phyloP scores from a whole-genome alignment of 2,329 filamentous ascomycete species.

The Trichophyton schoenleinii region DNA sequence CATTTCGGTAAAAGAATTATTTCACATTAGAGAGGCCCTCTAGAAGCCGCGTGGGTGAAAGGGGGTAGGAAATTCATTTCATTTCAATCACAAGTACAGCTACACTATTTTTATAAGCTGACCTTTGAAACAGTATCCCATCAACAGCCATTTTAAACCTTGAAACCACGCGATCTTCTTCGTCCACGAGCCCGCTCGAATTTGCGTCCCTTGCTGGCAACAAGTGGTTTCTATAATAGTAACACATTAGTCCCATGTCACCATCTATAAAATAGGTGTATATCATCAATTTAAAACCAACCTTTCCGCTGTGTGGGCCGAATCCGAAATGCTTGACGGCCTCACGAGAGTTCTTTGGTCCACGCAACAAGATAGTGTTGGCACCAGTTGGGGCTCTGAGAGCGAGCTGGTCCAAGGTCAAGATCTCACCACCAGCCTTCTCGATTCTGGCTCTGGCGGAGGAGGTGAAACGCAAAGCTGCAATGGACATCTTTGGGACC shows the following conservation, averaged over 20 bases:
- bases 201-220: constrained; percentile 98
- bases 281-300: constrained; percentile 31
- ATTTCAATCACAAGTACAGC: constrained; percentile 9
- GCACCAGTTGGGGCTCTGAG: constrained; percentile 86
- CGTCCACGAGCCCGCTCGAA: constrained; percentile 99
- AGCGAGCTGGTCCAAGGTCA: constrained; percentile 96
- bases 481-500: constrained; percentile 84
- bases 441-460: constrained; percentile 87
- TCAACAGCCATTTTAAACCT: constrained; percentile 60
- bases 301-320: constrained; percentile 96
- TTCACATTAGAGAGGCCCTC: constrained; percentile 1
- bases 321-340: constrained; percentile 99
- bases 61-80: constrained; percentile 9
- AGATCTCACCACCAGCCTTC: constrained; percentile 84
- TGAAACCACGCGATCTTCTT: constrained; percentile 97
- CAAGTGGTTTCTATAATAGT: constrained; percentile 67
- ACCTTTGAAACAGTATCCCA: constrained; percentile 14
- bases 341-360: constrained; percentile 96
- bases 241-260: constrained; percentile 2
- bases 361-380: constrained; percentile 94
- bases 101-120: constrained; percentile 8
- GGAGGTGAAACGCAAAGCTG: constrained; percentile 90
- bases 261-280: not conserved
- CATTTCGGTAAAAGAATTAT: not conserved
- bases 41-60: not conserved